phyloP scores from a whole-genome alignment of 2,329 filamentous ascomycete species.

The Capronia coronata region DNA sequence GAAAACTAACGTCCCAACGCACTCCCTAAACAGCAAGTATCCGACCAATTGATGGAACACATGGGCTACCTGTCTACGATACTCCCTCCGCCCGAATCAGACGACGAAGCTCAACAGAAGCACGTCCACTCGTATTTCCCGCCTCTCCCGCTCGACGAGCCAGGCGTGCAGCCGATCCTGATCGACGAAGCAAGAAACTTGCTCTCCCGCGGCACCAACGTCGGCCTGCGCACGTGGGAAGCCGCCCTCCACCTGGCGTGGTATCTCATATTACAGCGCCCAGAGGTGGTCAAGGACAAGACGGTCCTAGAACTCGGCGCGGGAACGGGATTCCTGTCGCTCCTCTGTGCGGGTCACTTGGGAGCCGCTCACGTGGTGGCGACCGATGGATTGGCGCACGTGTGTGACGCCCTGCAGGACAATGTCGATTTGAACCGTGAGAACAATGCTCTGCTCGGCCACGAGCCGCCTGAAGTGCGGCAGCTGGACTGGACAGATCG shows the following conservation, averaged over 20 bases:
- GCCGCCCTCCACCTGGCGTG: slow-evolving; percentile 58
- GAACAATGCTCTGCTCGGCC: slow-evolving; percentile 7
- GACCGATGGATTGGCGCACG: slow-evolving; percentile 54
- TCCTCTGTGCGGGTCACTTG: slow-evolving; percentile 57
- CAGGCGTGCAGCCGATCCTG: slow-evolving; percentile 17
- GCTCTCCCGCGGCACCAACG: slow-evolving; percentile 43
- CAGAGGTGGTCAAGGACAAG: slow-evolving; percentile 47
- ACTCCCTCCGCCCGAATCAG: slow-evolving; percentile 57
- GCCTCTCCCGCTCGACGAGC: slow-evolving; percentile 17
- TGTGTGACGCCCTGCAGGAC: slow-evolving; percentile 37
- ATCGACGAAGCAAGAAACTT: slow-evolving; percentile 27
- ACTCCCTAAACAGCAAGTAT: slow-evolving; percentile 61
- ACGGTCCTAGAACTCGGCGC: slow-evolving; percentile 59
- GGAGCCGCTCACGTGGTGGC: slow-evolving; percentile 49
- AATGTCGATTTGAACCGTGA: slow-evolving; percentile 35
- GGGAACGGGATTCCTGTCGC: slow-evolving; percentile 60
- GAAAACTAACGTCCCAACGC: slow-evolving; percentile 1
- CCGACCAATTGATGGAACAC: slow-evolving; percentile 67
- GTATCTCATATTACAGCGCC: slow-evolving; percentile 47
- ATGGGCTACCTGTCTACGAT: slow-evolving; percentile 60
- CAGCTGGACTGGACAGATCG: slow-evolving; percentile 25
- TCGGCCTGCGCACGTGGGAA: slow-evolving; percentile 65
- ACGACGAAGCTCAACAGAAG: slow-evolving; percentile 57
- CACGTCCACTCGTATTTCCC: slow-evolving; percentile 26
- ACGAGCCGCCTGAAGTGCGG: slow-evolving; percentile 8